Evolutionary conservation across 1,284 basidiomycete species (phyloP).

Genomic region (Puccinia hordei): DNA sequence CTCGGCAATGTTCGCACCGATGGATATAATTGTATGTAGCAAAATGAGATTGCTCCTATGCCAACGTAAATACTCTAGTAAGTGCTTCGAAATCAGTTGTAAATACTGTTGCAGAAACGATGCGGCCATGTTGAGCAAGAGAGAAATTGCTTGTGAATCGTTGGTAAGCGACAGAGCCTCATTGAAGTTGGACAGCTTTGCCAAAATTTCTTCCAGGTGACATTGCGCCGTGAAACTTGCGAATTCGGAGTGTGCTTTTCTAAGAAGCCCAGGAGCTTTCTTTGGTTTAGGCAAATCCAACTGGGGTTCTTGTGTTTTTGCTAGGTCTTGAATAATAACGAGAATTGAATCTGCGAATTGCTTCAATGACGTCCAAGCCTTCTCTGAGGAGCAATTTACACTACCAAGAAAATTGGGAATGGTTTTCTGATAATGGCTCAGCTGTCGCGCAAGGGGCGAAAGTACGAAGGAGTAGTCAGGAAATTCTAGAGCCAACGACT

Average conservation of each 20-base stretch:
- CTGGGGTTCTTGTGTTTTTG: constrained; percentile 56
- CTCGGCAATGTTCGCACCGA: constrained; percentile 67
- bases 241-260: constrained; percentile 55
- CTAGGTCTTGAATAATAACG: constrained; percentile 68
- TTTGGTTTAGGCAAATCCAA: constrained; percentile 56
- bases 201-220: constrained; percentile 58
- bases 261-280: constrained; percentile 56
- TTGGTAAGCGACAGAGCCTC: constrained; percentile 47
- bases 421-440: constrained; percentile 16
- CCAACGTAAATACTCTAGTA: constrained; percentile 62
- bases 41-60: constrained; percentile 34
- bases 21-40: constrained; percentile 47
- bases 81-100: constrained; percentile 65
- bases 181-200: constrained; percentile 56
- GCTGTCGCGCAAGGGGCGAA: constrained; percentile 28
- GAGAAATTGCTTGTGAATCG: constrained; percentile 54
- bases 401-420: neutral
- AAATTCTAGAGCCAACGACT: neutral
- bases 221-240: constrained; percentile 55
- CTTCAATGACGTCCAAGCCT: constrained; percentile 20
- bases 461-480: constrained; percentile 14
- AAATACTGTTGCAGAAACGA: constrained; percentile 72
- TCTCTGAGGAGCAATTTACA: constrained; percentile 71
- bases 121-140: constrained; percentile 61
- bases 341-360: constrained; percentile 68